Conservation (phyloP, 2,329 filamentous ascomycete species). For the Aspergillus novoparasiticus region DNA sequence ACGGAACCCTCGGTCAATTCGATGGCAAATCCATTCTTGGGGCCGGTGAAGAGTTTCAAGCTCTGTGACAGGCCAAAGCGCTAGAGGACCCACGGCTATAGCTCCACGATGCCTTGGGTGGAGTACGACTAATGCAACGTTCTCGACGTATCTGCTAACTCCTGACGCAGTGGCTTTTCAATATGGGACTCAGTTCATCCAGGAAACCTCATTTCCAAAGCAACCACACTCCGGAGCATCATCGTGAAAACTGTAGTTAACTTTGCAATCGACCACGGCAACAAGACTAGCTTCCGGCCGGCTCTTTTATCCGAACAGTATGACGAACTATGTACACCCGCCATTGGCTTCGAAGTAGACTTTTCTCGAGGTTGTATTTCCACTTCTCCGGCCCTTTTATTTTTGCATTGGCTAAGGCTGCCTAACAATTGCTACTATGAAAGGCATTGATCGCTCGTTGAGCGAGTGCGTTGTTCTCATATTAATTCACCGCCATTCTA, state of each 20-base stretch:
- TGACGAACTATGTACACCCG: neutral
- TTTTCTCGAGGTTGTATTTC: neutral
- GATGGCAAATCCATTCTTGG: slow-evolving; percentile 2
- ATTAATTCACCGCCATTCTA: neutral
- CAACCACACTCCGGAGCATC: neutral
- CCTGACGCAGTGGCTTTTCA: neutral
- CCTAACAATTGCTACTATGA: neutral
- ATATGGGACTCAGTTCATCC: neutral
- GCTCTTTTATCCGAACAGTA: neutral
- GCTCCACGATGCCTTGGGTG: neutral
- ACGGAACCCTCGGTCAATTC: neutral
- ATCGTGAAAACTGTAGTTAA: neutral
- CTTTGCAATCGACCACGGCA: neutral
- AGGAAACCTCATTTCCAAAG: neutral
- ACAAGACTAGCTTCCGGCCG: neutral
- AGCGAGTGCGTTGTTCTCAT: neutral
- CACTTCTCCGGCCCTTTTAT: neutral
- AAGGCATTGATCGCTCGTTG: neutral
- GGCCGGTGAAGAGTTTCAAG: neutral
- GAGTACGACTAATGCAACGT: slow-evolving; percentile 1
- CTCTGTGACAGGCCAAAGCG: neutral
- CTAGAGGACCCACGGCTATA: neutral
- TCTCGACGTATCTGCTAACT: neutral
- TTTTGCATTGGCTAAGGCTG: no score
- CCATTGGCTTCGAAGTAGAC: neutral